Percentiles rank a stretch among this genome's conserved stretches.
Evolutionary conservation across 768 basidiomycete genomes (phyloP).

Genomic region (Russula sp.): DNA sequence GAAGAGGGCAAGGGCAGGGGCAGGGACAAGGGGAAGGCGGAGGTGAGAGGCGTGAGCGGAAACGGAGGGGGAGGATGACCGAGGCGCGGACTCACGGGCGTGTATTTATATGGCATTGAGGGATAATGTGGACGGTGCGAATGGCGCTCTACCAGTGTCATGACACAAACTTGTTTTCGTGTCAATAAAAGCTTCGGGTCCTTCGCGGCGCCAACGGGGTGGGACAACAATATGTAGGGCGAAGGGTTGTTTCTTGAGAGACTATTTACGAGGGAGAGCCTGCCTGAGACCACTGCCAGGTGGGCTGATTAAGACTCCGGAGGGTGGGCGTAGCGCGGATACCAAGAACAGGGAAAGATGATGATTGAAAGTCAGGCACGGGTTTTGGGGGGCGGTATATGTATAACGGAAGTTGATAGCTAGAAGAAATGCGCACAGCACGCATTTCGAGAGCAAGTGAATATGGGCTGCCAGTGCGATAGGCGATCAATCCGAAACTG

Average conservation of each 20-base stretch:
- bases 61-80: constrained; percentile 9
- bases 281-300: background rate
- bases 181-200: constrained; percentile 3
- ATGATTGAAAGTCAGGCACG: constrained; percentile 19
- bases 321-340: constrained; percentile 22
- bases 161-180: constrained; percentile 22
- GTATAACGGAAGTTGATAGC: constrained; percentile 13
- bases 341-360: background rate
- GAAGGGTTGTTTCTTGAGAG: background rate
- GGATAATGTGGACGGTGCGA: constrained; percentile 21
- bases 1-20: background rate
- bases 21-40: background rate
- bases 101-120: constrained; percentile 30
- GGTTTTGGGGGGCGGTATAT: constrained; percentile 14
- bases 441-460: constrained; percentile 17
- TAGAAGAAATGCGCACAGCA: constrained; percentile 24
- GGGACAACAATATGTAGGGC: constrained; percentile 5
- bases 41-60: constrained; percentile 9
- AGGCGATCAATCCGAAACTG: constrained; percentile 13
- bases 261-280: background rate
- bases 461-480: background rate
- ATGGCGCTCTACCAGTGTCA: constrained; percentile 29
- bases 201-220: constrained; percentile 5
- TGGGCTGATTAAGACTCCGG: constrained; percentile 13
- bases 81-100: constrained; percentile 23